phyloP scores from a whole-genome alignment of 768 basidiomycete species.

The Russula sp. region DNA sequence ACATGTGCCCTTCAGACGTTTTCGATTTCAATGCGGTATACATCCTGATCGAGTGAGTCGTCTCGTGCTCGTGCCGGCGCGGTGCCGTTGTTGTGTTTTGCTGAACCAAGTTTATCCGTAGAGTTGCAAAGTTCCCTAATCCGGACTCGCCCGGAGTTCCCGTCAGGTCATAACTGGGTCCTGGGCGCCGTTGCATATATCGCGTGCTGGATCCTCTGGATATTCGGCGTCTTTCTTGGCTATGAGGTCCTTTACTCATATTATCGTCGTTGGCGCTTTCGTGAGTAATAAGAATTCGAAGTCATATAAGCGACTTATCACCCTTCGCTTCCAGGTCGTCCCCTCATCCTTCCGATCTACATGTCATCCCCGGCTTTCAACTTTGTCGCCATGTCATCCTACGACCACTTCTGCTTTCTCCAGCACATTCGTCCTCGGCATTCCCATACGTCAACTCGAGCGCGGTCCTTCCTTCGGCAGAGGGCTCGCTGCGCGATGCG shows the following conservation, averaged over 20 bases:
- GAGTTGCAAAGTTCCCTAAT: conserved; percentile 73
- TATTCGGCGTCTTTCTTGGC: conserved; percentile 66
- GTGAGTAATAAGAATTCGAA: conserved; percentile 47
- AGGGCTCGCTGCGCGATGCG: conserved; percentile 44
- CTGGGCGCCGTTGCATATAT: conserved; percentile 81
- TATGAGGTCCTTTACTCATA: conserved; percentile 81
- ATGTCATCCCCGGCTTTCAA: conserved; percentile 79
- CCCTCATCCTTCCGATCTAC: conserved; percentile 76
- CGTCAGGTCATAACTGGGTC: conserved; percentile 76
- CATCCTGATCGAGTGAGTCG: conserved; percentile 75
- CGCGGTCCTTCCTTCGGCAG: conserved; percentile 26
- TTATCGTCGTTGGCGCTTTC: conserved; percentile 72
- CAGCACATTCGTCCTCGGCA: conserved; percentile 74
- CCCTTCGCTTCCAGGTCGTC: conserved; percentile 84
- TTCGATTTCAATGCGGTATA: conserved; percentile 91
- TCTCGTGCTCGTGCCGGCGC: not conserved
- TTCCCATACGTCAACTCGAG: conserved; percentile 51
- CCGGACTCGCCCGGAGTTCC: conserved; percentile 65
- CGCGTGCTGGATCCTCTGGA: conserved; percentile 74
- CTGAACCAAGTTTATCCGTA: conserved; percentile 34
- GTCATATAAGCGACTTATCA: no score
- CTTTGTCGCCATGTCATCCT: conserved; percentile 73
- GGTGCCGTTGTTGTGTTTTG: not conserved
- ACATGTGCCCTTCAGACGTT: conserved; percentile 72
- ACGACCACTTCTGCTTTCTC: conserved; percentile 80